Evolutionary conservation across 306 rosid genomes (phyloP).

Genomic region (Quercus aquifolioides): DNA sequence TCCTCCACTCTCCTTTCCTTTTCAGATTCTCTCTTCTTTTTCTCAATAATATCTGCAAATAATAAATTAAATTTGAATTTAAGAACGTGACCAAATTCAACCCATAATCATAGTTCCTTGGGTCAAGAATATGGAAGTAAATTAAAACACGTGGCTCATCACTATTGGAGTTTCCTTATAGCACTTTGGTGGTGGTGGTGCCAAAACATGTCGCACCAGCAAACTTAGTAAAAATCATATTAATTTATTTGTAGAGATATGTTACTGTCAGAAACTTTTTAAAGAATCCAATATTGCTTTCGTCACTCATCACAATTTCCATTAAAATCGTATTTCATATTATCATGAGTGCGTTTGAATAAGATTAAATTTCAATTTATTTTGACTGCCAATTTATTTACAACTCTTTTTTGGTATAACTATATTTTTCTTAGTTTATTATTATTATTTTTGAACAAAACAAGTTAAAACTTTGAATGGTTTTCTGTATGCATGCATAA

Average conservation of each 20-base stretch:
- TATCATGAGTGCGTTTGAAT: no score
- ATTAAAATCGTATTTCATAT: no score
- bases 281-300: neutral
- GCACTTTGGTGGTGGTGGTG: conserved; percentile 13
- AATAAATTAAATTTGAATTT: neutral
- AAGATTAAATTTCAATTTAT: no score
- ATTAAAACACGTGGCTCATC: conserved; percentile 11
- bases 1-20: no score
- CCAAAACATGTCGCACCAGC: conserved; percentile 13
- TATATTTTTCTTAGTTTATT: no score
- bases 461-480: no score
- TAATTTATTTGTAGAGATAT: conserved; percentile 1
- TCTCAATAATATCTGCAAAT: no score
- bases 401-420: no score
- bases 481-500: no score
- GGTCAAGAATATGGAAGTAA: conserved; percentile 12
- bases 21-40: no score
- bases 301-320: neutral
- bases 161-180: neutral
- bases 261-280: conserved; percentile 26
- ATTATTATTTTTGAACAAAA: no score
- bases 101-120: conserved; percentile 21
- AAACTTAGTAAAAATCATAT: conserved; percentile 1
- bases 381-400: no score
- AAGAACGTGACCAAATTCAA: conserved; percentile 23